Base-by-base conservation (phyloP, 2,329 filamentous ascomycete species). In the Pseudogymnoascus sp. region DNA sequence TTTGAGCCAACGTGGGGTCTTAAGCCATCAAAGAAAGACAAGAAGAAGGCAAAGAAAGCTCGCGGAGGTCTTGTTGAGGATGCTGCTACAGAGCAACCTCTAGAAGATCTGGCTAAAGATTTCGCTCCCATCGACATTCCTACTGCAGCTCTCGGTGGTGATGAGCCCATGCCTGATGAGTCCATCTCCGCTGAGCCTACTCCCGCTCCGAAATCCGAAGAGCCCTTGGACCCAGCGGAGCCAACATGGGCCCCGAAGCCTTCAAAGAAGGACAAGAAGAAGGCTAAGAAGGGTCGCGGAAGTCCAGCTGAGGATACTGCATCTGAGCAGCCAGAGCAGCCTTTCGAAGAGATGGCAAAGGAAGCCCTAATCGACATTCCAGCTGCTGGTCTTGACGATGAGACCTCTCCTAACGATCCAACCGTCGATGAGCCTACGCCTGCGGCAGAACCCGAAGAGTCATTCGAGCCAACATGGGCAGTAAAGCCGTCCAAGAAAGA, bases 11-110 rank as follows among this genome's bases (percentile, higher is more conserved):
- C 33, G 19, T 44, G 35, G 59, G 47, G 13, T 4, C n/a, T 50
- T 38, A 64, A 53, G 53, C 65, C 61, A 64, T 73, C 74, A 33
- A 78, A 78, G 69, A 79, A 78, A 60, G 74, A 76, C 28, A 78
- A 77, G 68, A 76, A 76, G 60, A 78, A 78, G 65, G 71, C 69
- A 5, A 70, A 74, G 50, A 66, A 60, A 28, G 9, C 4, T 17
- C n/a, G 23, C 4, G 62, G 13, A 42, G 44, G 36, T n/a, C 11
- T 21, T 1, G 21, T 26, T 21, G 38, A 62, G 9, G 23, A 28
- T 28, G 10, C 21, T 36, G 19, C 38, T 26, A 42, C 33, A 26
- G 59, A 61, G 59, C 9, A 68, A 44, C 31, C 38, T 28, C 13
- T 28, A n/a, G 38, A 61, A 40, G 59, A 42, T 23, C 5, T 23